Evolutionary conservation across 2,329 filamentous ascomycete species (phyloP).

Genomic region (Chrysoporthe cubensis): DNA sequence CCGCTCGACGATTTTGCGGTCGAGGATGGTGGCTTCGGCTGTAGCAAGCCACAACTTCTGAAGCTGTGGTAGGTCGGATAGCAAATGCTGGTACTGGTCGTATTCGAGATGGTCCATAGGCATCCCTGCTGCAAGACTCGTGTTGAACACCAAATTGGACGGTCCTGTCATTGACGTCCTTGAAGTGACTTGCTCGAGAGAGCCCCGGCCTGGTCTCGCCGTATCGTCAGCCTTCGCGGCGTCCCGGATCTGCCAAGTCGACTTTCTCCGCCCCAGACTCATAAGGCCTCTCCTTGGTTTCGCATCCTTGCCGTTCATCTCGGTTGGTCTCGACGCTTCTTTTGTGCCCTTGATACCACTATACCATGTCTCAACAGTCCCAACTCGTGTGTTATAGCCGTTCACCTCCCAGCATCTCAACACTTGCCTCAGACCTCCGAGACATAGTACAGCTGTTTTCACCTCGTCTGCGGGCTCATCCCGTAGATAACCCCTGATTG

Average conservation of each 20-base stretch:
- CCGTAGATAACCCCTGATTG: conserved; percentile 65
- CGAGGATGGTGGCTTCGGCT: conserved; percentile 64
- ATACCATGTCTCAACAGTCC: conserved; percentile 65
- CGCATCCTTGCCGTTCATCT: conserved; percentile 45
- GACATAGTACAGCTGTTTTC: conserved; percentile 61
- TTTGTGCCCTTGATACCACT: conserved; percentile 44
- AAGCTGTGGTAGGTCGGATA: conserved; percentile 60
- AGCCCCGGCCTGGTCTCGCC: conserved; percentile 10
- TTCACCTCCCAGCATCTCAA: conserved; percentile 69
- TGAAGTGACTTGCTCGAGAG: conserved; percentile 26
- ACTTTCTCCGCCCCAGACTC: conserved; percentile 62
- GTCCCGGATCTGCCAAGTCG: conserved; percentile 44
- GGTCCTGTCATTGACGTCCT: conserved; percentile 32
- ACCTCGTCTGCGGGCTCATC: conserved; percentile 67
- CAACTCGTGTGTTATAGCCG: conserved; percentile 64
- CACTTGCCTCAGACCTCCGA: conserved; percentile 66
- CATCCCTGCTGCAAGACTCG: conserved; percentile 63
- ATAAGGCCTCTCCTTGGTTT: conserved; percentile 59
- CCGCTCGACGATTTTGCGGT: conserved; percentile 61
- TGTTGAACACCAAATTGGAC: conserved; percentile 57
- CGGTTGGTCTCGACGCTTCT: conserved; percentile 39
- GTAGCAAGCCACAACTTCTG: conserved; percentile 67
- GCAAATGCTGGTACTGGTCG: conserved; percentile 54
- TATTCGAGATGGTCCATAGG: conserved; percentile 61
- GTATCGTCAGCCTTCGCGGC: conserved; percentile 30